phyloP scores from a whole-genome alignment of 331 rosid species.

The Dryas integrifolia region DNA sequence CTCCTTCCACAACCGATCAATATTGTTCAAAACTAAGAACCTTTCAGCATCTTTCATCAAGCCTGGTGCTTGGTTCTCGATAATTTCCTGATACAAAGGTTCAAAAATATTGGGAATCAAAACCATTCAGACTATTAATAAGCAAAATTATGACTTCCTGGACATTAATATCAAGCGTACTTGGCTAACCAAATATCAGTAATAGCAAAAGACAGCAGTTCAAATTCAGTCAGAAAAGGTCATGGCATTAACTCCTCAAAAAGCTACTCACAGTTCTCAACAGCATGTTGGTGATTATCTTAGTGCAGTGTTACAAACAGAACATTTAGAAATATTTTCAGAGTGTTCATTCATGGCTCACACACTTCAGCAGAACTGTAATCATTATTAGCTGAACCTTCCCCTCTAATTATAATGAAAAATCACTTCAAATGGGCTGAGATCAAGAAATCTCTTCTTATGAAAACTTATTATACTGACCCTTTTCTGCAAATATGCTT shows the following conservation, averaged over 20 bases:
- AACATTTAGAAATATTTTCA: neutral
- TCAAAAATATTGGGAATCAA: neutral
- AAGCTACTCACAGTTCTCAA: neutral
- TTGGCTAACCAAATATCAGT: neutral
- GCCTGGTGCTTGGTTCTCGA: slow-evolving; percentile 80
- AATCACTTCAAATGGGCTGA: neutral
- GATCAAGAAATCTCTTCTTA: neutral
- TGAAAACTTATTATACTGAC: slow-evolving; percentile 32
- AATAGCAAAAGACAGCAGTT: neutral
- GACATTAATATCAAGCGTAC: neutral
- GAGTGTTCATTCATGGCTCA: neutral
- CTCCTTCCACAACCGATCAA: slow-evolving; percentile 94
- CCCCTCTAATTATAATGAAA: neutral
- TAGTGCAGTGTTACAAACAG: neutral
- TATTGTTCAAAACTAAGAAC: slow-evolving; percentile 80
- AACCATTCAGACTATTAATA: neutral
- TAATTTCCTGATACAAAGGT: slow-evolving; percentile 46
- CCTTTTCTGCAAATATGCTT: slow-evolving; percentile 87
- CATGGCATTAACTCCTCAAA: neutral
- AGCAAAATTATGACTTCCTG: neutral
- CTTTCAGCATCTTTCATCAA: slow-evolving; percentile 96
- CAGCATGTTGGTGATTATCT: neutral
- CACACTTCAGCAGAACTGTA: neutral
- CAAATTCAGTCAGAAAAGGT: neutral
- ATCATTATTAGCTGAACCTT: neutral